Base-by-base conservation (phyloP, 106 monocot species). In the Dendrobium nobile region DNA sequence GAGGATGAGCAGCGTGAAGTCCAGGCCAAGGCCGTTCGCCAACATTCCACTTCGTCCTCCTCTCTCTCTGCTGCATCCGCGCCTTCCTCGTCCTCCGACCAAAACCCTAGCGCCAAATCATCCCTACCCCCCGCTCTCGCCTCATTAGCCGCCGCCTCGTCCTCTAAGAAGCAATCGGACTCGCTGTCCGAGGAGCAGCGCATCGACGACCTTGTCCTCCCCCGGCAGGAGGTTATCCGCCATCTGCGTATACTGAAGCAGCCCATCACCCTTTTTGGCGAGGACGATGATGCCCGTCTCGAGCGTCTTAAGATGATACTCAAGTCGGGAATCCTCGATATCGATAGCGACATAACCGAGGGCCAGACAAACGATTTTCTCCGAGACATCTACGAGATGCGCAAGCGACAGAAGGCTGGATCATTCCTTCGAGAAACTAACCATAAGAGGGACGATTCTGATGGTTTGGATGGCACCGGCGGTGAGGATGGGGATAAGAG, bases 361-460 rank as follows among this genome's bases (percentile, higher is more conserved):
- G 97, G 97, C 8, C 97, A 97, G 85, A 91, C 97, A 13, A 97
- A 97, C 43, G 97, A 97, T 74, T 97, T 97, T 84, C 86, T 97
- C 58, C 84, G 94, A 31, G 97, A 97, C 82, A 97, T 97, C n/a
- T 86, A 86, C 72, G 94, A 94, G 86, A 87, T 97, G 41, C 92
- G 89, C 72, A 94, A 97, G 88, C 79, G 94, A 73, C 97, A 97
- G 83, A 97, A 92, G 85, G 65, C 89, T 4, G 95, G 91, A 3
- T 40, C 73, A 37, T 51, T 77, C 20, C 78, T 83, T 22, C 61
- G 77, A 41, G 83, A 76, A 79, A 80, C 58, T 47, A 85, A 91
- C 82, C 78, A 80, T 81, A 89, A 88, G 87, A 81, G 83, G 13
- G 85, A 88, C 22, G 83, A 84, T 13, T 83, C 78, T 61, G 84